These are phyloP conservation scores for Leishmania aethiopica DNA, from an alignment of 208 protist genomes.

Conservation along the genomic window DNA sequence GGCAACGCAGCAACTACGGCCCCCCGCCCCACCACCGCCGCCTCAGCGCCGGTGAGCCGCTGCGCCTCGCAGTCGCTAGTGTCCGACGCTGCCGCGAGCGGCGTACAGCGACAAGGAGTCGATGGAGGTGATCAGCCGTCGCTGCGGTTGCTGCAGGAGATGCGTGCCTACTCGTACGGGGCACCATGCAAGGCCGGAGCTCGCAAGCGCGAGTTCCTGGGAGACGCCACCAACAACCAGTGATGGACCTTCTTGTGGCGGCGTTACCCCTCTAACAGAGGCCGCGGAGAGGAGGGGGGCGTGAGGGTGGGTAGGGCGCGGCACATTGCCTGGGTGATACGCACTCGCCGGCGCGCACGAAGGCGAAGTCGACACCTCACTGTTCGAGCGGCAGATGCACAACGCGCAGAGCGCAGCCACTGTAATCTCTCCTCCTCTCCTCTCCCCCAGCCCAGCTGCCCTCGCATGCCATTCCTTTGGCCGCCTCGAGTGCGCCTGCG, in stretches of 20 bases:
- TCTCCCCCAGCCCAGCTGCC: too few species aligned
- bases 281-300: background rate
- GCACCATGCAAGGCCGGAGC: constrained; percentile 37
- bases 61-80: constrained; percentile 57
- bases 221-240: constrained; percentile 63
- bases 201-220: constrained; percentile 71
- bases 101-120: constrained; percentile 4
- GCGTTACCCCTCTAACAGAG: background rate
- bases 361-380: background rate
- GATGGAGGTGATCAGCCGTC: constrained; percentile 11
- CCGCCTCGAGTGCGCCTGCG: too few species aligned
- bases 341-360: background rate
- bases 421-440: background rate
- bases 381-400: background rate
- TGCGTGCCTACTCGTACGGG: constrained; percentile 66
- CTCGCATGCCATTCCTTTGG: background rate
- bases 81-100: constrained; percentile 15
- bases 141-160: constrained; percentile 38
- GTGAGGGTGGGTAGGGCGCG: background rate
- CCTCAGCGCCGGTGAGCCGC: constrained; percentile 58
- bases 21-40: constrained; percentile 6
- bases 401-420: background rate
- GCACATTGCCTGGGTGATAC: background rate
- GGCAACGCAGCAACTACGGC: background rate
- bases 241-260: background rate